Percentiles rank a stretch among this genome's conserved stretches.
phyloP scores from a whole-genome alignment of 1,139 yeast species.

The Candida smagusa region DNA sequence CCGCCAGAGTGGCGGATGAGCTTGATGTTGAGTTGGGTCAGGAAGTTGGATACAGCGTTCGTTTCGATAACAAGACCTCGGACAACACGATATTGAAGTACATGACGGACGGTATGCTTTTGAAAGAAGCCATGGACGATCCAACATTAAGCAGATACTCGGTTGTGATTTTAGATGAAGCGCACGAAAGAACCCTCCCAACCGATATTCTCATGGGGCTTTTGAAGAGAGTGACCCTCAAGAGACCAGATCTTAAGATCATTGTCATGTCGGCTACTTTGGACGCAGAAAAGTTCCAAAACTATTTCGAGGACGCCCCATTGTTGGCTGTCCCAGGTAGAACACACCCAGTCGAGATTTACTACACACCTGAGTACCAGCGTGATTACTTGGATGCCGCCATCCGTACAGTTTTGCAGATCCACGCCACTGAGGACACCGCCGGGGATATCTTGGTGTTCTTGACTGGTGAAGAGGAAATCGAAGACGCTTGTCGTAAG shows the following conservation, averaged over 20 bases:
- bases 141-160: constrained; percentile 77
- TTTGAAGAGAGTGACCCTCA: constrained; percentile 70
- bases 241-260: constrained; percentile 86
- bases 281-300: constrained; percentile 94
- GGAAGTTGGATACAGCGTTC: constrained; percentile 89
- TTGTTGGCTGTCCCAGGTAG: constrained; percentile 95
- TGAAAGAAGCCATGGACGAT: constrained; percentile 97
- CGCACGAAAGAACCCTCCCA: constrained; percentile 95
- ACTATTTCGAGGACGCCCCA: constrained; percentile 87
- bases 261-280: constrained; percentile 97
- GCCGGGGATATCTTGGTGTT: constrained; percentile 89
- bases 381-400: constrained; percentile 94
- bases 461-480: constrained; percentile 96
- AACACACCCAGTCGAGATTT: constrained; percentile 95
- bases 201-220: constrained; percentile 97
- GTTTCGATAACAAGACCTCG: constrained; percentile 88
- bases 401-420: constrained; percentile 88
- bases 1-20: constrained; percentile 93
- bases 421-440: constrained; percentile 86
- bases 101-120: constrained; percentile 98
- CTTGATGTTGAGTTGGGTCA: constrained; percentile 89
- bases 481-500: constrained; percentile 93
- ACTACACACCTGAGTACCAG: constrained; percentile 95
- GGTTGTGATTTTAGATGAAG: constrained; percentile 93
- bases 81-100: constrained; percentile 81